Conservation (phyloP, 2,329 filamentous ascomycete genomes). For the Pseudocercospora fuligena region DNA sequence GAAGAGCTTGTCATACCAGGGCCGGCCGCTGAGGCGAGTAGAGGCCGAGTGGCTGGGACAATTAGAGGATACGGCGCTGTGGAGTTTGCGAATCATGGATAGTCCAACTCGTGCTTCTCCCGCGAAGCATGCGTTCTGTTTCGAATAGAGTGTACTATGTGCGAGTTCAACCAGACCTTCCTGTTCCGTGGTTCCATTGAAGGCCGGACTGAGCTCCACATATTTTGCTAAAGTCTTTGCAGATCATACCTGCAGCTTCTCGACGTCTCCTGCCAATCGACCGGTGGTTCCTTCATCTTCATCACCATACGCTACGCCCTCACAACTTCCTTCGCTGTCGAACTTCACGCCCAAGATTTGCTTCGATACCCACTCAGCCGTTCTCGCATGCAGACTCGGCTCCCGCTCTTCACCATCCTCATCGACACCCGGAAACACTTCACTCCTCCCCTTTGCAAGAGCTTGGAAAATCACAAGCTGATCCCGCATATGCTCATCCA, state of each 20-base stretch:
- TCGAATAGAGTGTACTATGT: background rate
- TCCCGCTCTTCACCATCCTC: slow-evolving; percentile 33
- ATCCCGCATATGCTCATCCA: slow-evolving; percentile 62
- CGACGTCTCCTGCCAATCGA: background rate
- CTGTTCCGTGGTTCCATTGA: background rate
- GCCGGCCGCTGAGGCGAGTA: background rate
- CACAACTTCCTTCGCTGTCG: slow-evolving; percentile 43
- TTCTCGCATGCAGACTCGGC: slow-evolving; percentile 52
- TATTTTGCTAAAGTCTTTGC: background rate
- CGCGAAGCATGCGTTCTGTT: background rate
- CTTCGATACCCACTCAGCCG: slow-evolving; percentile 52
- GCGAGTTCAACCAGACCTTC: background rate
- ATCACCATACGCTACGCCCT: slow-evolving; percentile 42
- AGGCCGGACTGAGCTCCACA: background rate
- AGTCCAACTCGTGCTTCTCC: background rate
- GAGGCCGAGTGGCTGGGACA: background rate
- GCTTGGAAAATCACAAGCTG: slow-evolving; percentile 65
- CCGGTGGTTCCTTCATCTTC: background rate
- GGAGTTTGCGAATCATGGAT: slow-evolving; percentile 3
- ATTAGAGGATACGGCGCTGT: slow-evolving; percentile 1
- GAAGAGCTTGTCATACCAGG: background rate
- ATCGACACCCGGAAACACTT: slow-evolving; percentile 33
- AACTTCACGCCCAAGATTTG: slow-evolving; percentile 47
- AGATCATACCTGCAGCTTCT: background rate
- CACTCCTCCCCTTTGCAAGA: slow-evolving; percentile 52